A percentile compares a stretch with the other conserved stretches of the same genome.
Conservation (phyloP, 2,329 filamentous ascomycete species). For the Trichophyton schoenleinii region DNA sequence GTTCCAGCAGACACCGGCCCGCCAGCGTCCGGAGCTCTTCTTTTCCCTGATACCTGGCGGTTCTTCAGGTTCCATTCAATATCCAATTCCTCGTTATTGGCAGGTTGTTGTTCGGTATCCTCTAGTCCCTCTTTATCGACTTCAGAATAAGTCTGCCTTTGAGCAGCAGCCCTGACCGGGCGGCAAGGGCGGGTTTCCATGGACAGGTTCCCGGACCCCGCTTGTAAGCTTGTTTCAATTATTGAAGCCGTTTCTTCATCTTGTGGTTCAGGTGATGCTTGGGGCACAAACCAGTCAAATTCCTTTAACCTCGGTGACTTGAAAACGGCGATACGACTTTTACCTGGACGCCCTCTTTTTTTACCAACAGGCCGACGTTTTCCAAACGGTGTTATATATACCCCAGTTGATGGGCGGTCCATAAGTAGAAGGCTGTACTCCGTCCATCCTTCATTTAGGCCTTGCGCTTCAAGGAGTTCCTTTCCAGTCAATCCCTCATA, state of each 20-base stretch:
- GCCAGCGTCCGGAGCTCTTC: neutral
- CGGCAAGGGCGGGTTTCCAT: neutral
- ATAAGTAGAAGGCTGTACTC: constrained; percentile 28
- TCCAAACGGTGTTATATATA: constrained; percentile 31
- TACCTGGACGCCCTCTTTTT: constrained; percentile 26
- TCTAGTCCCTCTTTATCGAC: neutral
- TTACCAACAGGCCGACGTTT: constrained; percentile 28
- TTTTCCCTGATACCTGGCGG: neutral
- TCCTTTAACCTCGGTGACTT: constrained; percentile 23
- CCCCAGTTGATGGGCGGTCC: constrained; percentile 26
- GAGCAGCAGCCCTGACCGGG: neutral
- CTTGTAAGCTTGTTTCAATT: constrained; percentile 1
- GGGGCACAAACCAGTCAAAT: constrained; percentile 26
- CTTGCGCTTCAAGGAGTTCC: constrained; percentile 28
- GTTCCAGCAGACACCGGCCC: neutral
- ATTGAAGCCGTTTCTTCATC: neutral
- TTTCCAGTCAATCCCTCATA: constrained; percentile 19
- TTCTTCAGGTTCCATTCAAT: neutral
- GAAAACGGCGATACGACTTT: constrained; percentile 30
- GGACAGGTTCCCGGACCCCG: constrained; percentile 7
- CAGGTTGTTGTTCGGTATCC: neutral
- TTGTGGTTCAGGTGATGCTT: neutral
- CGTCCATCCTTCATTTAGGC: constrained; percentile 31
- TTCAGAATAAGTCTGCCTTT: neutral
- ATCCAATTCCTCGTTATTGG: neutral